Evolutionary conservation across 352 stramenopile species (phyloP), one percentile per base, ranked within the genome.

Genomic region (Pythium rishiriense): DNA sequence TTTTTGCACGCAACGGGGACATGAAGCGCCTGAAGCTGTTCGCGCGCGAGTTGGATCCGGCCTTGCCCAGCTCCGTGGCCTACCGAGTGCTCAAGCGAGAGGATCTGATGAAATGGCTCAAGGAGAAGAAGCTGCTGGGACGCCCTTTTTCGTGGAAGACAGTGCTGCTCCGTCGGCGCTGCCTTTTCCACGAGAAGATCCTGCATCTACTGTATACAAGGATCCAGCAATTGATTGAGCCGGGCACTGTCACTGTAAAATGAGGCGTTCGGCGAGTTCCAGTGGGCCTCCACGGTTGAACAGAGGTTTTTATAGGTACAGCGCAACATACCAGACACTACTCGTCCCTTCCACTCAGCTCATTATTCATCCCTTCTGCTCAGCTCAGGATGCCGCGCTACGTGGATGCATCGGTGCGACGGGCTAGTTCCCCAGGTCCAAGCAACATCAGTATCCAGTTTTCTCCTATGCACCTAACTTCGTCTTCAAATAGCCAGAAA

Each of bases 1-100:
- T 85, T 14, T 81, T 68, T 28, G 56, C 62, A 25, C 62, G 73
- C 5, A 85, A 83, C 31, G 60, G 68, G 4, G 58, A 71, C 14
- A 81, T 85, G 72, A 64, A 43, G 24, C 41, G 62, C 0, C 39
- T 83, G 5, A 45, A 55, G n/a, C 56, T 50, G 19, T 64, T 65
- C 26, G 57, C 49, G 41, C 1, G 15, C 1, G 62, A 80, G 11
- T 59, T 79, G 0, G 63, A 79, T 29, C 77, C 77, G 1, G 35
- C 25, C 1, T 12, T 66, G 3, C 28, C 69, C 21, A 68, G 42
- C 6, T 64, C 77, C 7, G 77, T 83, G 22, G 74, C 64, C 42
- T 85, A 81, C 22, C 58, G 69, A 4, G 58, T 79, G 10, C 69
- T 81, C 56, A 47, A 42, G 17, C 66, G 74, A 8, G 48, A 61